Evolutionary conservation across 2,329 filamentous ascomycete species (phyloP), one percentile per base, ranked within the genome.

Genomic region (Stenocarpella maydis): DNA sequence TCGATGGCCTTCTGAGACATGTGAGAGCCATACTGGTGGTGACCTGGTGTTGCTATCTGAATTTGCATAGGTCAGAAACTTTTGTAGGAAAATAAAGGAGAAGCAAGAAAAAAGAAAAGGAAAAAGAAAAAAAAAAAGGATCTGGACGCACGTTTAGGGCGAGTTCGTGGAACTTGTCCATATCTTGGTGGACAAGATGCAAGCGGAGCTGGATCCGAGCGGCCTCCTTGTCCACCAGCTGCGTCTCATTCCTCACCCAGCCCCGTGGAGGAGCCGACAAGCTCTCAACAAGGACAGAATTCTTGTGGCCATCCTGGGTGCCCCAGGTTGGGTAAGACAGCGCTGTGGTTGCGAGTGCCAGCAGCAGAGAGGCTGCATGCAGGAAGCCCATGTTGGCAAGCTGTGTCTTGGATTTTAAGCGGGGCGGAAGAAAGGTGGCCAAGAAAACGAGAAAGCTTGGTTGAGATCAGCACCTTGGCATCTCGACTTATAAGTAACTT

Each of bases 11-110:
- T 72, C 55, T 71, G 72, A 28, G 71, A 71, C 58, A 74, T 65
- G 69, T 72, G 74, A 12, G 74, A 72, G 66, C 75, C 74, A 55
- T 76, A 76, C 55, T 69, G 68, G 12, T 69, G 63, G 54, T 73
- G 72, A 2, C 72, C 69, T 1, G 74, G 74, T 4, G 74, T 75
- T 8, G 75, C 72, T n/a, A 76, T 71, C 28, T 72, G 52, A 17
- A 39, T 6, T 26, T 6, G 6, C 31, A 1, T 2, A 9, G 3
- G 41, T 67, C 26, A 58, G 31, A 4, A 6, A 17, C 5, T 4
- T 21, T 2, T 39, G 14, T 43, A 24, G 17, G 5, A 26, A 4
- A 5, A n/a, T 19, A 0, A 9, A 8, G 6, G 21, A 5, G 19
- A 9, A 4, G 31, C 31, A 34, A 34, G 31, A n/a, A n/a, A n/a